Percentiles rank a stretch among this genome's conserved stretches.
These are phyloP conservation scores for Bjerkandera adusta DNA, from an alignment of 1,284 basidiomycete genomes.

Conservation along the genomic window DNA sequence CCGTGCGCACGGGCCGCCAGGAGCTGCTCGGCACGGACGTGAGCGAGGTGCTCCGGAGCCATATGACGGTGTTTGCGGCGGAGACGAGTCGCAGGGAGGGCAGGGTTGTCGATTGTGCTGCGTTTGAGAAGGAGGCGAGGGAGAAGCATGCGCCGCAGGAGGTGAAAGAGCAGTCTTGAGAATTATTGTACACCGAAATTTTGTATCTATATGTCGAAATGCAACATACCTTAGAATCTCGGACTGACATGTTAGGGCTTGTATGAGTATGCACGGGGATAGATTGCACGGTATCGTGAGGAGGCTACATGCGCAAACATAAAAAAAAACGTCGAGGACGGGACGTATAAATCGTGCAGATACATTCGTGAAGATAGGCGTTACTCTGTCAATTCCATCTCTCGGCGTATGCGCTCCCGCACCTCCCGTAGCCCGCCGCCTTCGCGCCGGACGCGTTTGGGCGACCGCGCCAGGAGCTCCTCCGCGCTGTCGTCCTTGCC, in stretches of 20 bases:
- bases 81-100: constrained; percentile 72
- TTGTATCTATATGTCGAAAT: neutral
- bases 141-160: constrained; percentile 20
- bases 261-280: neutral
- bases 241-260: neutral
- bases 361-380: neutral
- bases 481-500: constrained; percentile 50
- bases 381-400: constrained; percentile 46
- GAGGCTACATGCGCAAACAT: neutral
- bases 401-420: constrained; percentile 72
- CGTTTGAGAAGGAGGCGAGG: constrained; percentile 55
- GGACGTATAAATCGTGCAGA: constrained; percentile 2
- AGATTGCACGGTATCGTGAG: constrained; percentile 1
- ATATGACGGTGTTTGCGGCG: constrained; percentile 83
- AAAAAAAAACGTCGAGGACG: too few species aligned
- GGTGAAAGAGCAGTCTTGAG: neutral
- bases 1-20: constrained; percentile 64
- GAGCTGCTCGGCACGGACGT: constrained; percentile 63
- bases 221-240: neutral
- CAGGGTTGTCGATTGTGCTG: constrained; percentile 59
- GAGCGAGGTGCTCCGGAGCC: constrained; percentile 69
- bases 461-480: constrained; percentile 64
- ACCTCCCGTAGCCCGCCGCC: constrained; percentile 72
- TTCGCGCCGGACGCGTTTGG: constrained; percentile 63
- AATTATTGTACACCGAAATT: neutral